These are phyloP conservation scores for Skeletonema menzelii DNA, from an alignment of 108 stramenopile species.

Conservation along the genomic window DNA sequence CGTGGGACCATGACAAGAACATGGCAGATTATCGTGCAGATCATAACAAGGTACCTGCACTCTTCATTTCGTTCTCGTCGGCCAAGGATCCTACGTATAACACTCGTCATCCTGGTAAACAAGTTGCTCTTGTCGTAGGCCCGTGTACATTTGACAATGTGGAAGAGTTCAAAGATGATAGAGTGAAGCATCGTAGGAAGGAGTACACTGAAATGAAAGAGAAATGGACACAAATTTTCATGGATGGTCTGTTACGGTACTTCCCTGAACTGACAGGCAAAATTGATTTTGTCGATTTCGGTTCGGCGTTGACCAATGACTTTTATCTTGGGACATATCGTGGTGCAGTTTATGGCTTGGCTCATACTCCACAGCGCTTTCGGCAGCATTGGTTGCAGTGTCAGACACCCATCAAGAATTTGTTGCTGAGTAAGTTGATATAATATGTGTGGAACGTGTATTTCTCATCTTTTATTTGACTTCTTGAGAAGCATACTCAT, in stretches of 20 bases:
- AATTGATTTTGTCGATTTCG: slow-evolving; percentile 49
- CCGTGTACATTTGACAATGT: slow-evolving; percentile 35
- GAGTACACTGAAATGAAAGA: slow-evolving; percentile 42
- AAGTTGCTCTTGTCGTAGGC: slow-evolving; percentile 45
- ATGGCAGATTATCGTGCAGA: slow-evolving; percentile 25
- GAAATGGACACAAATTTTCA: slow-evolving; percentile 26
- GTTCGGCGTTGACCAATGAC: slow-evolving; percentile 53
- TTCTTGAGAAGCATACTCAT: background rate
- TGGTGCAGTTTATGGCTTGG: slow-evolving; percentile 46
- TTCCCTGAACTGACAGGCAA: slow-evolving; percentile 38
- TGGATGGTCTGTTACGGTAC: slow-evolving; percentile 18
- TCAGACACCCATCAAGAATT: slow-evolving; percentile 32
- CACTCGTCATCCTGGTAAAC: slow-evolving; percentile 36
- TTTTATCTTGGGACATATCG: slow-evolving; percentile 49
- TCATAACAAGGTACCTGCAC: slow-evolving; percentile 21
- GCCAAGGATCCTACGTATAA: slow-evolving; percentile 50
- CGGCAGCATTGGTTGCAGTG: slow-evolving; percentile 31
- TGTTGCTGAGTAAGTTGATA: slow-evolving; percentile 10
- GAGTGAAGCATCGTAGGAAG: slow-evolving; percentile 36
- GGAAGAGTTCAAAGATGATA: slow-evolving; percentile 24
- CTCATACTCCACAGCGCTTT: slow-evolving; percentile 36
- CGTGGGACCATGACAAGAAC: slow-evolving; percentile 41
- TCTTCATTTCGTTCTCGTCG: slow-evolving; percentile 44
- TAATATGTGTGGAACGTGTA: background rate
- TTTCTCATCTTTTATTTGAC: background rate